Evolutionary conservation across 441 rosid species (phyloP), one percentile per base, ranked within the genome.

Genomic region (Bocquillonia castaneifolia): DNA sequence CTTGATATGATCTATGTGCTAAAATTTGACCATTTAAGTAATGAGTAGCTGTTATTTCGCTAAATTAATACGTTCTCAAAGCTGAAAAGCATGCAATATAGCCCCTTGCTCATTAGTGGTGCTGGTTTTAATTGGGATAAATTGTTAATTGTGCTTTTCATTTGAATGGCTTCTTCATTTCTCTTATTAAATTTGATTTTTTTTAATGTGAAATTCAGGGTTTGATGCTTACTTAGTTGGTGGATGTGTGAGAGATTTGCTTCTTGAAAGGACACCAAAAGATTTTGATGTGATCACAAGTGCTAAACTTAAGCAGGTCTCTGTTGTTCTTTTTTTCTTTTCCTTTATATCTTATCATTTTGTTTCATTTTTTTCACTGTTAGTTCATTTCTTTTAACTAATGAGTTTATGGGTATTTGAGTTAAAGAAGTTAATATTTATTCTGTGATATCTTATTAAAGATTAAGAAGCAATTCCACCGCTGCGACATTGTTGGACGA

Each of bases 211-310:
- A 59, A 42, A 22, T 70, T 72, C 87, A 92, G 99, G 98, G 57
- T 86, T 80, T 47, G 85, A 85, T 72, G 88, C 91, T 40, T 94
- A 90, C 75, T 83, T 95, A 68, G 98, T 95, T 55, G 99, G 99
- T 52, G 99, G 98, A 52, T 95, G 98, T 59, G 98, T 95, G 58
- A 84, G 98, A 79, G 99, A 95, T 83, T 85, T 95, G 70, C 64
- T 95, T 69, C 79, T 95, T 25, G 77, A 86, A 14, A 86, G 79
- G 79, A 72, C 72, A 44, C 99, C 99, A 34, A 95, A 92, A 82
- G 99, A 92, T 80, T 92, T 82, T 78, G 99, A 95, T 80, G 88
- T 95, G 59, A 84, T 92, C 84, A 95, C 99, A 66, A 85, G 97
- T 3, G 98, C 99, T 37, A 75, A 59, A 22, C 96, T 92, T 74